Evolutionary conservation across 148 eudicot genomes (phyloP).

Genomic region (Rhododendron simsii): DNA sequence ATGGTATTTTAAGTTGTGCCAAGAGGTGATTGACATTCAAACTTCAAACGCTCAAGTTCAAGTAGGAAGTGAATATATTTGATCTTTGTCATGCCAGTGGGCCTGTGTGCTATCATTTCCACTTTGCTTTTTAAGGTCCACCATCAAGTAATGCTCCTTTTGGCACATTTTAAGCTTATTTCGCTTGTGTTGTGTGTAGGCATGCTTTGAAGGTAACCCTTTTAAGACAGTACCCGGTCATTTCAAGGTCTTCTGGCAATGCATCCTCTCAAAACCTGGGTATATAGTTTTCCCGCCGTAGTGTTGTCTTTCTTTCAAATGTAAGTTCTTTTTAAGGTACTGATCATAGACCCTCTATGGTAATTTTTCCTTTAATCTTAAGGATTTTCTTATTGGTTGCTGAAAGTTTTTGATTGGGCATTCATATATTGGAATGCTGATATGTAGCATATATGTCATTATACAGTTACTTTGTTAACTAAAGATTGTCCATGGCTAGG

Average conservation of each 20-base stretch:
- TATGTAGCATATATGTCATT: not conserved
- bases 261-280: conserved; percentile 94
- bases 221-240: conserved; percentile 90
- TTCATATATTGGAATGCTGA: not conserved
- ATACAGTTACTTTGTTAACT: not conserved
- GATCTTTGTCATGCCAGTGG: not conserved
- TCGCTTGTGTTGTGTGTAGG: conserved; percentile 29
- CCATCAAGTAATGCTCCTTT: not conserved
- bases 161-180: not conserved
- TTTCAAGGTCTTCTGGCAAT: conserved; percentile 85
- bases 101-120: not conserved
- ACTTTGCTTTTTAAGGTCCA: not conserved
- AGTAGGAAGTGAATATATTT: not conserved
- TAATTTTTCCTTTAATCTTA: not conserved
- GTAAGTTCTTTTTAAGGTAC: not conserved
- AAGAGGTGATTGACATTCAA: not conserved
- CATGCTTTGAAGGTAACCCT: conserved; percentile 93
- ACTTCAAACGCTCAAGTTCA: not conserved
- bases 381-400: not conserved
- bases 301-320: conserved; percentile 6
- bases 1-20: not conserved
- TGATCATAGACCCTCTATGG: not conserved
- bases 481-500: not conserved
- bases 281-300: conserved; percentile 9
- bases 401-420: not conserved